Conservation (phyloP, 2,329 filamentous ascomycete genomes). For the Colletotrichum lini region DNA sequence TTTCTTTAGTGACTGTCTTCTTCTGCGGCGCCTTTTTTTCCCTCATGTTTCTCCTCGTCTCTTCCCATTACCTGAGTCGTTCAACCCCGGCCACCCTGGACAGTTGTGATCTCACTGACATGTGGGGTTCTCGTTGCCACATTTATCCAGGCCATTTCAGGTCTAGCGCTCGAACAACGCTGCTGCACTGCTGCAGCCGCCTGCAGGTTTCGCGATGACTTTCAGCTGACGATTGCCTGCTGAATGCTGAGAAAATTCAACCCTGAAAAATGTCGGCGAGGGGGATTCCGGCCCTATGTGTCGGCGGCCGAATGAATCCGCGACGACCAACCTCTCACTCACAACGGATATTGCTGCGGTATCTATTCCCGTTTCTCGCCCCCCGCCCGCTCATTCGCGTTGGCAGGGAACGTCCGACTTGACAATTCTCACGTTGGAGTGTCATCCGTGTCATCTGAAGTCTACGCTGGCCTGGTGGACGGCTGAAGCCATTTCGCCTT, state of each 20-base stretch:
- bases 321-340: neutral
- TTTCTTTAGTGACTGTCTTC: neutral
- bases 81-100: slow-evolving; percentile 4
- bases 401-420: slow-evolving; percentile 3
- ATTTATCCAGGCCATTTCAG: neutral
- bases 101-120: neutral
- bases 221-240: slow-evolving; percentile 10
- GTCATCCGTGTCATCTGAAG: slow-evolving; percentile 27
- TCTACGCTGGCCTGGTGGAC: neutral
- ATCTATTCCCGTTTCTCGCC: neutral
- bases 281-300: neutral
- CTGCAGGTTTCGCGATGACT: neutral
- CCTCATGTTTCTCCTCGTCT: neutral
- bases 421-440: slow-evolving; percentile 9
- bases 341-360: neutral
- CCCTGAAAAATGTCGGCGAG: neutral
- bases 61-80: slow-evolving; percentile 17
- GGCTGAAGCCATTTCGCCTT: neutral
- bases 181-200: slow-evolving; percentile 3
- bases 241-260: slow-evolving; percentile 5
- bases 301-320: slow-evolving; percentile 1
- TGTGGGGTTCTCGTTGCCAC: neutral
- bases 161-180: slow-evolving; percentile 14
- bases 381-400: neutral
- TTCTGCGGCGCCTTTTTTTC: neutral